Percentiles rank a stretch among this genome's conserved stretches.
These are phyloP conservation scores for Xerocomus nothofagi DNA, from an alignment of 1,284 basidiomycete species.

Conservation along the genomic window DNA sequence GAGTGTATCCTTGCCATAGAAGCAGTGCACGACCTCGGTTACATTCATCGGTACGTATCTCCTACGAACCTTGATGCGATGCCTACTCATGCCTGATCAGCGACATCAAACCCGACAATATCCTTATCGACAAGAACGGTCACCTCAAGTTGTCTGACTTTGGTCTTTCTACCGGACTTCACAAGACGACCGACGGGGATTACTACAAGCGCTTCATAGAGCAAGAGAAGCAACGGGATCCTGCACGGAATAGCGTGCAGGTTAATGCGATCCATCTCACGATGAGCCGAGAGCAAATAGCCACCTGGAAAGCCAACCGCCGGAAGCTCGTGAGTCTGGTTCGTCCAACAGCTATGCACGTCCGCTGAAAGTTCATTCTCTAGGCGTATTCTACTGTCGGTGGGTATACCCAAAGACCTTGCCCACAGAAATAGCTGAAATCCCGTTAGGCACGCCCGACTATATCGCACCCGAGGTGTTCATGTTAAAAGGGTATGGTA, in stretches of 20 bases:
- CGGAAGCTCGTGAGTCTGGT: slow-evolving; percentile 78
- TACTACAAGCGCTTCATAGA: slow-evolving; percentile 91
- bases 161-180: slow-evolving; percentile 96
- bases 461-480: slow-evolving; percentile 99
- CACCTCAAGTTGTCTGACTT: slow-evolving; percentile 99
- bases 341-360: not conserved
- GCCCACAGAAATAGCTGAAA: slow-evolving; percentile 2
- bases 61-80: not conserved
- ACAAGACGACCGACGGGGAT: slow-evolving; percentile 94
- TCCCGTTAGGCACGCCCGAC: slow-evolving; percentile 37
- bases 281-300: slow-evolving; percentile 93
- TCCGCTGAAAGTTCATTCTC: slow-evolving; percentile 13
- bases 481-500: slow-evolving; percentile 95
- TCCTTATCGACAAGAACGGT: slow-evolving; percentile 94
- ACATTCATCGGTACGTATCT: slow-evolving; percentile 85
- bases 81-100: slow-evolving; percentile 42
- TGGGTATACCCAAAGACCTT: slow-evolving; percentile 34
- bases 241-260: slow-evolving; percentile 88
- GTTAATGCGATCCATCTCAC: slow-evolving; percentile 95
- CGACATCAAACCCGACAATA: slow-evolving; percentile 99
- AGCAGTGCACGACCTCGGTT: slow-evolving; percentile 97
- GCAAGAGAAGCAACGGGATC: slow-evolving; percentile 56
- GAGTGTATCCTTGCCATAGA: slow-evolving; percentile 98
- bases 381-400: slow-evolving; percentile 98
- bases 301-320: slow-evolving; percentile 98